Percentiles rank a stretch among this genome's conserved stretches.
phyloP scores from a whole-genome alignment of 805 yeast genomes.

The Teunomyces gatunensis region DNA sequence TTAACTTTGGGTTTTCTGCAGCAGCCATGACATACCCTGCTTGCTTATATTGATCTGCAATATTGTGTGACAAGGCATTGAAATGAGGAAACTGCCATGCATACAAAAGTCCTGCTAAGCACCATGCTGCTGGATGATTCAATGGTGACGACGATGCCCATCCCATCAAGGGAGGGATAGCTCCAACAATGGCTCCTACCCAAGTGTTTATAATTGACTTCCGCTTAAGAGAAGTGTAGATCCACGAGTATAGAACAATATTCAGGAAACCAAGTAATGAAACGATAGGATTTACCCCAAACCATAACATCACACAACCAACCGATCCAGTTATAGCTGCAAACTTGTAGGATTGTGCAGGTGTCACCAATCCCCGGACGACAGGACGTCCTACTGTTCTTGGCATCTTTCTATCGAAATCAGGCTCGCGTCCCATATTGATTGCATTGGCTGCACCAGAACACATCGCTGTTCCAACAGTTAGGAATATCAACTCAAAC shows the following conservation, averaged over 20 bases:
- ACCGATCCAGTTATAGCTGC: slow-evolving; percentile 70
- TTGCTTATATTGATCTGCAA: slow-evolving; percentile 79
- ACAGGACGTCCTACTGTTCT: slow-evolving; percentile 89
- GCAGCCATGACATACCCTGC: slow-evolving; percentile 99
- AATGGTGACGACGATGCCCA: slow-evolving; percentile 88
- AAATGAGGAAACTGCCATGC: slow-evolving; percentile 99
- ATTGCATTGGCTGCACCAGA: slow-evolving; percentile 96
- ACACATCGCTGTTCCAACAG: slow-evolving; percentile 81
- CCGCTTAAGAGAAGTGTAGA: slow-evolving; percentile 87
- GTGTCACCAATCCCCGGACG: slow-evolving; percentile 74
- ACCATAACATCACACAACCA: slow-evolving; percentile 67
- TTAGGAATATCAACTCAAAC: slow-evolving; percentile 64
- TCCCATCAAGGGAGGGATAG: slow-evolving; percentile 98
- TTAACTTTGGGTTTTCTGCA: slow-evolving; percentile 83
- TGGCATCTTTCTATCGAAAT: slow-evolving; percentile 80
- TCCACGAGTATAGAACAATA: slow-evolving; percentile 82
- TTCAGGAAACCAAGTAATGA: slow-evolving; percentile 78
- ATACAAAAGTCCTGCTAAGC: slow-evolving; percentile 80
- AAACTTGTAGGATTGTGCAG: slow-evolving; percentile 75
- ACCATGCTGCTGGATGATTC: slow-evolving; percentile 91
- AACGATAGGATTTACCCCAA: slow-evolving; percentile 85
- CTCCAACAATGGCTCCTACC: slow-evolving; percentile 99
- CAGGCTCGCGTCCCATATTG: slow-evolving; percentile 95
- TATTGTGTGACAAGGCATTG: slow-evolving; percentile 84
- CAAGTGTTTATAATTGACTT: slow-evolving; percentile 86